A percentile compares a stretch with the other conserved stretches of the same genome.
Conservation (phyloP, 2,329 filamentous ascomycete genomes). For the Colletotrichum acutatum region DNA sequence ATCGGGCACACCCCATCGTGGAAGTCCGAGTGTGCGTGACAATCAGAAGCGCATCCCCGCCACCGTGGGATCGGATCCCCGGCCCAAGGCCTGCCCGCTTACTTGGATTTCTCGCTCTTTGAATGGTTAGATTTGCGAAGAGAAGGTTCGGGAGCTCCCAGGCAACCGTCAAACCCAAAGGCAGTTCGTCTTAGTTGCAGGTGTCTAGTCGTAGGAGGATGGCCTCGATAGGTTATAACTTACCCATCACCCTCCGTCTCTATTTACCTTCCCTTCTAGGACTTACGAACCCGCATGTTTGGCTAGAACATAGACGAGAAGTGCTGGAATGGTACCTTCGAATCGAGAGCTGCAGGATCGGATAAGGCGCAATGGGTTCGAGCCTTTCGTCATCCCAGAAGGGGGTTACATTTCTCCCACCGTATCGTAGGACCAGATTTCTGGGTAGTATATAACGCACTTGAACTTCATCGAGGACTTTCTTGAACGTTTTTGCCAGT, state of each 20-base stretch:
- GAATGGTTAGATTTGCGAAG: not conserved
- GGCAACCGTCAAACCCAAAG: too few relatives aligned
- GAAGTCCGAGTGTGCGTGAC: constrained; percentile 17
- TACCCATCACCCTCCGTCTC: not conserved
- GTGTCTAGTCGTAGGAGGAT: not conserved
- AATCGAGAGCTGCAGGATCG: not conserved
- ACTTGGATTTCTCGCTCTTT: not conserved
- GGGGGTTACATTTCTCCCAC: not conserved
- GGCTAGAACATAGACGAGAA: not conserved
- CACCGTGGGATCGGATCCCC: constrained; percentile 8
- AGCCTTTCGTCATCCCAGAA: not conserved
- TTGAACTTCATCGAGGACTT: not conserved
- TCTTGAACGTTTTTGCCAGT: not conserved
- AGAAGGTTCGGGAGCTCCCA: not conserved
- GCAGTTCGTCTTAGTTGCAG: not conserved
- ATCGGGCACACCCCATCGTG: not conserved
- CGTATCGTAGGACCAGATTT: too few relatives aligned
- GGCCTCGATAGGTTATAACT: not conserved
- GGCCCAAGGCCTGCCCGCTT: not conserved
- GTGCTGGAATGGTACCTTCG: not conserved
- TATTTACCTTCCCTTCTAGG: not conserved
- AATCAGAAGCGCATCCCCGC: constrained; percentile 7
- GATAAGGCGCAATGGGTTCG: not conserved
- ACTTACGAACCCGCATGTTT: not conserved
- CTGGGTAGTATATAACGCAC: not conserved